phyloP scores from a whole-genome alignment of 1,284 basidiomycete species.

The Athelia psychrophila region DNA sequence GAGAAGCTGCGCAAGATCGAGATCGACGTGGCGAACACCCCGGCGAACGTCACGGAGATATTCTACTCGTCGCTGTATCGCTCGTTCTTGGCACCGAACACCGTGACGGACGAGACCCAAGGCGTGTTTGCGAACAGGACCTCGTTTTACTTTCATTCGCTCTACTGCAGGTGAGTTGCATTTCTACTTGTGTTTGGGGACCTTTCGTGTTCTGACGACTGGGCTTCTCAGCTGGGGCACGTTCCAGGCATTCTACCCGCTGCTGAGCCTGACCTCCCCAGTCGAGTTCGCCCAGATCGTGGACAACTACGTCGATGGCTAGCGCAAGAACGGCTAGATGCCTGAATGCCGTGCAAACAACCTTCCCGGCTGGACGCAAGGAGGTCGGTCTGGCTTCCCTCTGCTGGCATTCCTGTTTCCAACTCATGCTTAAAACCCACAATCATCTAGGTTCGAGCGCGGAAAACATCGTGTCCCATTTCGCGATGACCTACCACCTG shows the following conservation, averaged over 20 bases:
- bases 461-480: conserved; percentile 65
- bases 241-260: conserved; percentile 66
- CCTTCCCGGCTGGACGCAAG: conserved; percentile 68
- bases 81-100: conserved; percentile 65
- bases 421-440: too few species aligned
- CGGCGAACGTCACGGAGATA: conserved; percentile 62
- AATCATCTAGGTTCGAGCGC: conserved; percentile 50
- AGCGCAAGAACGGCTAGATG: conserved; percentile 70
- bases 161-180: conserved; percentile 57
- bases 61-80: conserved; percentile 69
- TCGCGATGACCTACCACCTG: conserved; percentile 60
- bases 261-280: conserved; percentile 63
- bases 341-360: conserved; percentile 70
- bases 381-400: conserved; percentile 37
- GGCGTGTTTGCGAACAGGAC: conserved; percentile 54
- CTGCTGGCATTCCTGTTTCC: neutral
- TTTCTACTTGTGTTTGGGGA: neutral
- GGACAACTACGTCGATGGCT: conserved; percentile 67
- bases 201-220: neutral
- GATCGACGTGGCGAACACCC: conserved; percentile 57
- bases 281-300: conserved; percentile 66
- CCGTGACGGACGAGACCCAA: conserved; percentile 66
- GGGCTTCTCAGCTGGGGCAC: conserved; percentile 56
- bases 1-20: conserved; percentile 63
- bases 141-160: conserved; percentile 64